Percentiles rank a stretch among this genome's conserved stretches.
Conservation (phyloP, 2,329 filamentous ascomycete genomes). For the Allantophomopsis cytisporea region DNA sequence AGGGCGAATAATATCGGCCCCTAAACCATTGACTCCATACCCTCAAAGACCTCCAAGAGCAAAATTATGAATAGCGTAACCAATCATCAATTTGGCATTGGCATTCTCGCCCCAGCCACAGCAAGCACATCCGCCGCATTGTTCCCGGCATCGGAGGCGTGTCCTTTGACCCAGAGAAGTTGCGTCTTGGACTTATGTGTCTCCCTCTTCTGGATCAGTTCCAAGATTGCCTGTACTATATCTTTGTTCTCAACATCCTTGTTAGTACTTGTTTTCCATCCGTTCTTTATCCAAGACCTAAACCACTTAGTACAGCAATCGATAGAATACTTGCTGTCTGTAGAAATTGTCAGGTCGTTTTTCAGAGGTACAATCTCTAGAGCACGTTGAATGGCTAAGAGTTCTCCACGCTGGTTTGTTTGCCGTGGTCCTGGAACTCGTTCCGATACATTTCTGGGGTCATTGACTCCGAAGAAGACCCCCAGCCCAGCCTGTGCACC, state of each 20-base stretch:
- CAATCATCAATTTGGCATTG: neutral
- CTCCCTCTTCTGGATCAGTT: slow-evolving; percentile 56
- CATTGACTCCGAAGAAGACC: slow-evolving; percentile 45
- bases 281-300: slow-evolving; percentile 57
- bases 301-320: slow-evolving; percentile 83
- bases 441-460: slow-evolving; percentile 39
- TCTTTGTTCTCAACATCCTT: slow-evolving; percentile 79
- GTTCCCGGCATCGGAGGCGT: slow-evolving; percentile 61
- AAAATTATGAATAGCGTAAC: too few relatives aligned
- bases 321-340: slow-evolving; percentile 86
- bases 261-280: slow-evolving; percentile 61
- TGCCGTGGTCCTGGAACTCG: slow-evolving; percentile 32
- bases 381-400: slow-evolving; percentile 76
- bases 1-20: too few relatives aligned
- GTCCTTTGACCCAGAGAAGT: slow-evolving; percentile 87
- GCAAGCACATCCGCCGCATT: slow-evolving; percentile 69
- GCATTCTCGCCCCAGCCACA: slow-evolving; percentile 41
- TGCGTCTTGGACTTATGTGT: slow-evolving; percentile 44
- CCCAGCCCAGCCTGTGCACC: slow-evolving; percentile 47
- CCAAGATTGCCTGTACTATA: slow-evolving; percentile 59
- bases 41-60: too few relatives aligned
- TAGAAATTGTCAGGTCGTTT: slow-evolving; percentile 62
- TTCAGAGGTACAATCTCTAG: slow-evolving; percentile 60
- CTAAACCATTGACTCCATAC: too few relatives aligned
- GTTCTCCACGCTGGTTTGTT: slow-evolving; percentile 93